Conservation (phyloP, 208 protist genomes). For the Crithidia brevicula region DNA sequence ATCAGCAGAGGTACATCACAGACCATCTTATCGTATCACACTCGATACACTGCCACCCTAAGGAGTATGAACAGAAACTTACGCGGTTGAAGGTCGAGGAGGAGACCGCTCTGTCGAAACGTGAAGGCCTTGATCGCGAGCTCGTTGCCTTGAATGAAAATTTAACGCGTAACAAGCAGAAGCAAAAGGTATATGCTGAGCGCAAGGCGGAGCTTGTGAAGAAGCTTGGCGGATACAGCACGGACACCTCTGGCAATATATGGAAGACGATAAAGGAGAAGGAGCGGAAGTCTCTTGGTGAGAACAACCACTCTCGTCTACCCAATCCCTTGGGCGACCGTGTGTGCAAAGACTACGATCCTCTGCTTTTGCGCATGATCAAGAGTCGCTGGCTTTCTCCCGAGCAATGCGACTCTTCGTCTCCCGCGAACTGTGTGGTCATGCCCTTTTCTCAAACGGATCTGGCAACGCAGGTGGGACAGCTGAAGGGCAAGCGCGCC, state of each 20-base stretch:
- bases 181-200: slow-evolving; percentile 48
- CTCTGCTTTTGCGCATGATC: slow-evolving; percentile 78
- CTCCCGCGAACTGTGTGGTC: slow-evolving; percentile 67
- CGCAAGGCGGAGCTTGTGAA: slow-evolving; percentile 68
- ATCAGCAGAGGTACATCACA: slow-evolving; percentile 56
- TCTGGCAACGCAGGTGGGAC: slow-evolving; percentile 37
- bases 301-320: slow-evolving; percentile 39
- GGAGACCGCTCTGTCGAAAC: slow-evolving; percentile 35
- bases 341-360: slow-evolving; percentile 82
- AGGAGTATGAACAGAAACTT: slow-evolving; percentile 68
- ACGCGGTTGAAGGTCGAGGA: slow-evolving; percentile 39
- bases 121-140: slow-evolving; percentile 70
- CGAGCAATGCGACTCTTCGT: slow-evolving; percentile 49
- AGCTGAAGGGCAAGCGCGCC: slow-evolving; percentile 46
- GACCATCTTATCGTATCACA: slow-evolving; percentile 51
- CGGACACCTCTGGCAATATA: slow-evolving; percentile 38
- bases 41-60: slow-evolving; percentile 51
- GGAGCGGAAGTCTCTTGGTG: slow-evolving; percentile 27
- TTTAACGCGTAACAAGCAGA: slow-evolving; percentile 53
- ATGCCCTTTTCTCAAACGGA: slow-evolving; percentile 64
- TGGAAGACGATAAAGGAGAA: slow-evolving; percentile 52
- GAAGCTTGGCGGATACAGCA: slow-evolving; percentile 39
- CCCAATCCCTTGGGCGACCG: slow-evolving; percentile 67
- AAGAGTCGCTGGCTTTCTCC: slow-evolving; percentile 75
- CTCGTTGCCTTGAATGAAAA: slow-evolving; percentile 72